Base-by-base conservation (phyloP, 495 filamentous ascomycete genomes). In the Aspergillus wentii region DNA sequence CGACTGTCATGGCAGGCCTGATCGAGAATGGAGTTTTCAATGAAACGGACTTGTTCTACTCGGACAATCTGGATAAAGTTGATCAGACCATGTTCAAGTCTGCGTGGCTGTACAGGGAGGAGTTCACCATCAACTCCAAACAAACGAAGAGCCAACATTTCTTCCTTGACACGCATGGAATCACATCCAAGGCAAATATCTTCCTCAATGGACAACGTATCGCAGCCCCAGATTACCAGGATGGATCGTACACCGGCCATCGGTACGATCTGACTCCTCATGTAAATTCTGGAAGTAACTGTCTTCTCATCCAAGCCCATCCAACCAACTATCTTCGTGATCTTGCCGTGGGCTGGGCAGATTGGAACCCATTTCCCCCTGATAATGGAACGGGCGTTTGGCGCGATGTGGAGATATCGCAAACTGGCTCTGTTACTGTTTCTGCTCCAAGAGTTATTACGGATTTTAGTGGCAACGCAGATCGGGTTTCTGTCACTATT, bases 291-390 rank as follows among this genome's bases (percentile, higher is more conserved):
- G 59, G 57, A 0, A 16, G 35, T 0, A 83, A 82, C 47, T 73
- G 68, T 0, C 29, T 84, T 10, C 57, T 72, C 4, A 66, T 82
- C 10, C 53, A 64, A 17, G 74, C 68, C 0, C 61, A 80, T 37
- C 78, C 79, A 1, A 82, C 79, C 0, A 59, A 76, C 40, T 81
- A 80, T 47, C 61, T 73, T 18, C 61, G 69, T 17, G 77, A 84
- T 39, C 66, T 83, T 31, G 76, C 71, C 0, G 47, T 77, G 14
- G 76, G 79, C 0, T 84, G 78, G 38, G 72, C 76, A 1, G 80
- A 84, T 40, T 84, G 80, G 80, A 83, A 82, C 29, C 79, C 79
- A 0, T 76, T 72, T 38, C 79, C 80, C 0, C 57, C 66, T 0
- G 74, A 80, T 46, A 78, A 73, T 34, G 72, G 74, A 1, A 79